Conservation (phyloP, 1,139 yeast species). For the Meyerozyma smithsonii region DNA sequence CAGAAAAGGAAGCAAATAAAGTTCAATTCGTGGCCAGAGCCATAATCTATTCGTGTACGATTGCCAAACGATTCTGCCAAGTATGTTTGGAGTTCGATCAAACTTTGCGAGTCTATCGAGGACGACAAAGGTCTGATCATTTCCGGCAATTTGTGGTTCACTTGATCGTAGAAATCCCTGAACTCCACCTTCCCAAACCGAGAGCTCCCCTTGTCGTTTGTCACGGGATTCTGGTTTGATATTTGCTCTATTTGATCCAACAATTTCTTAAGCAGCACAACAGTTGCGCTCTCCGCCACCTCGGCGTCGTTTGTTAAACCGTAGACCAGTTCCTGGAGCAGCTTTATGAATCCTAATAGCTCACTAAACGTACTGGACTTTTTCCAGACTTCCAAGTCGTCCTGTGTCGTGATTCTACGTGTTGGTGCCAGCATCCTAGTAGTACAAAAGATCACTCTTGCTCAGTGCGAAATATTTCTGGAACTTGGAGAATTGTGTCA, state of each 20-base stretch:
- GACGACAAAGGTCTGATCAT: slow-evolving; percentile 11
- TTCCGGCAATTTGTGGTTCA: slow-evolving; percentile 26
- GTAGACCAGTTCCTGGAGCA: slow-evolving; percentile 60
- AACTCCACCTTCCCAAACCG: slow-evolving; percentile 92
- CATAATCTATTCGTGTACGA: slow-evolving; percentile 83
- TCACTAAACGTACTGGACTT: slow-evolving; percentile 45
- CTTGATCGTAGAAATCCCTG: slow-evolving; percentile 75
- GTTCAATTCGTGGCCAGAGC: slow-evolving; percentile 94
- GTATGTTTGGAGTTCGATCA: slow-evolving; percentile 40
- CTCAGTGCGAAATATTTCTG: neutral
- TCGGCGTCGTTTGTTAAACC: slow-evolving; percentile 56
- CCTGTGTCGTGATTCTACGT: slow-evolving; percentile 52
- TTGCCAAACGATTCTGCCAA: slow-evolving; percentile 80
- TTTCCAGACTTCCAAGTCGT: slow-evolving; percentile 65
- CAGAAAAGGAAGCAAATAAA: slow-evolving; percentile 69
- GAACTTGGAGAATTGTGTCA: neutral
- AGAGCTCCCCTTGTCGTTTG: slow-evolving; percentile 58
- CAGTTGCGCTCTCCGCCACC: slow-evolving; percentile 26
- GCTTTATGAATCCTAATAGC: slow-evolving; percentile 51
- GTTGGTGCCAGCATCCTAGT: slow-evolving; percentile 25
- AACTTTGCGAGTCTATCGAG: neutral
- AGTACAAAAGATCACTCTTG: neutral
- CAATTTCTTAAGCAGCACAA: slow-evolving; percentile 30
- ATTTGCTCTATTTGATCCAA: slow-evolving; percentile 43
- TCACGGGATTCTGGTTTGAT: slow-evolving; percentile 61